Conservation (phyloP, 129 eudicot genomes). For the Arctium lappa region DNA sequence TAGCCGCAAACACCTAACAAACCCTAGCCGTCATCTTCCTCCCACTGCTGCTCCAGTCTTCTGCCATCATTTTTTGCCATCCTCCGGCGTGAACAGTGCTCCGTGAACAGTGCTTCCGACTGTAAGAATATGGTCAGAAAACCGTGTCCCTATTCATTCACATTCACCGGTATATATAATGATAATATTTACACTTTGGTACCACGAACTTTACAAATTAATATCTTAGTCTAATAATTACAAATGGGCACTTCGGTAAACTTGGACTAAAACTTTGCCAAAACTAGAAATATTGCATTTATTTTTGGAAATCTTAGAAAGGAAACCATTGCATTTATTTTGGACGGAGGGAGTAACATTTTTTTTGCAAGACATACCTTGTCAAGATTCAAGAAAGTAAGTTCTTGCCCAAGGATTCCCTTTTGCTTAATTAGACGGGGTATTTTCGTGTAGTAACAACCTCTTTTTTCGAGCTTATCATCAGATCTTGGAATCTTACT, state of each 20-base stretch:
- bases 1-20: too few species aligned
- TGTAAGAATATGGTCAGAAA: too few species aligned
- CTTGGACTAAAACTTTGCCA: not conserved
- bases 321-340: not conserved
- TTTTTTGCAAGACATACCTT: constrained; percentile 49
- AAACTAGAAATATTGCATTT: not conserved
- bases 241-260: not conserved
- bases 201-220: too few species aligned
- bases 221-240: not conserved
- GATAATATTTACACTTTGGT: too few species aligned
- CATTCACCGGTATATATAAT: too few species aligned
- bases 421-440: constrained; percentile 81
- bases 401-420: constrained; percentile 62
- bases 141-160: too few species aligned
- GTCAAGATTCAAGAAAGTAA: constrained; percentile 86
- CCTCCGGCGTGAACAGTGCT: too few species aligned
- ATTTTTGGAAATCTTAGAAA: not conserved
- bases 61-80: too few species aligned
- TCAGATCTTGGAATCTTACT: constrained; percentile 41
- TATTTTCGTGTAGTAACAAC: constrained; percentile 78
- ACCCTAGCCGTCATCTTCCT: too few species aligned
- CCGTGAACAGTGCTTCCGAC: too few species aligned
- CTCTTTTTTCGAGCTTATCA: constrained; percentile 39
- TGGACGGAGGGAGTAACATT: not conserved
- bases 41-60: too few species aligned